Conservation (phyloP, 768 basidiomycete genomes). For the Scleroderma citrinum region DNA sequence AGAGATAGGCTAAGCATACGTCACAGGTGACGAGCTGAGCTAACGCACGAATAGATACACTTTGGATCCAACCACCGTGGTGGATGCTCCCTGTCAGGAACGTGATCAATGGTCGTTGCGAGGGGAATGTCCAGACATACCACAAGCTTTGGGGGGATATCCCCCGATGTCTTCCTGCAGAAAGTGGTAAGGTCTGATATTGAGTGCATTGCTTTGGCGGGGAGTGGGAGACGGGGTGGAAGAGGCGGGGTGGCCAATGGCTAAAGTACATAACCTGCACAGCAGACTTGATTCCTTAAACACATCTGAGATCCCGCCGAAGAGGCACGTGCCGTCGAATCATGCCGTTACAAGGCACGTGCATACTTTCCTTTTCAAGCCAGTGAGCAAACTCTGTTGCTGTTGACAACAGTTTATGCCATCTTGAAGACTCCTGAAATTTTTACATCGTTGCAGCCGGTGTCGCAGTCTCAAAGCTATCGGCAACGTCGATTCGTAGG, state of each 20-base stretch:
- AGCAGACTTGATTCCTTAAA: background rate
- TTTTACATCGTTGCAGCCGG: no score
- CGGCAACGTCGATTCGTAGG: no score
- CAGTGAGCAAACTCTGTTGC: background rate
- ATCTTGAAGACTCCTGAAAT: no score
- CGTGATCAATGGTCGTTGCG: background rate
- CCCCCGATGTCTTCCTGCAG: slow-evolving; percentile 75
- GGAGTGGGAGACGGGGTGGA: background rate
- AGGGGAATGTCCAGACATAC: slow-evolving; percentile 39
- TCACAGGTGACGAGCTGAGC: background rate
- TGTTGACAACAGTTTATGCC: background rate
- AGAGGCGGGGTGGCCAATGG: slow-evolving; percentile 7
- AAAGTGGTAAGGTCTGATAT: slow-evolving; percentile 88
- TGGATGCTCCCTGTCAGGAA: slow-evolving; percentile 69
- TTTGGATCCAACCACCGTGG: slow-evolving; percentile 83
- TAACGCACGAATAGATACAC: slow-evolving; percentile 82
- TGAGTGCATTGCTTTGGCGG: slow-evolving; percentile 49
- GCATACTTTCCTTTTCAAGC: background rate
- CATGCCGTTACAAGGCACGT: background rate
- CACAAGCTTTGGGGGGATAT: slow-evolving; percentile 84
- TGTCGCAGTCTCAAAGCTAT: no score
- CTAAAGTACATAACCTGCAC: slow-evolving; percentile 3
- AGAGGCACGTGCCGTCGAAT: slow-evolving; percentile 9
- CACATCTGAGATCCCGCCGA: slow-evolving; percentile 24
- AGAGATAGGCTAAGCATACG: background rate